A percentile compares a stretch with the other conserved stretches of the same genome.
Evolutionary conservation across 202 grass and related monocot species (phyloP).

Genomic region (Schoenoplectus triqueter): DNA sequence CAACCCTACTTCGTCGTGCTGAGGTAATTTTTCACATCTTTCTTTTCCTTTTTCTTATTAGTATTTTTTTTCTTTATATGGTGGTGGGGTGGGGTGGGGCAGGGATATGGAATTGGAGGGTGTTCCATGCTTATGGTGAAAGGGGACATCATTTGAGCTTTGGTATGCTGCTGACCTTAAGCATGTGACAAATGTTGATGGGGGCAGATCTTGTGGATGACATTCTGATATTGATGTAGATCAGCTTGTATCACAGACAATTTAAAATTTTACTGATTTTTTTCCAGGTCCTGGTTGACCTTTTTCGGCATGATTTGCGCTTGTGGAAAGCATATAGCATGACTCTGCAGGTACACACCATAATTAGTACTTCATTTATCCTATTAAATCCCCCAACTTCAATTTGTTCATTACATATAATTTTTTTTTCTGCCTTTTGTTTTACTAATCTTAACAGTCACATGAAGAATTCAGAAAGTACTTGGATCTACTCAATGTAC

Average conservation of each 20-base stretch:
- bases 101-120: too few relatives aligned
- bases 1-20: constrained; percentile 81
- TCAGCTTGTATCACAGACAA: background rate
- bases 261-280: constrained; percentile 39
- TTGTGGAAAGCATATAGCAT: constrained; percentile 94
- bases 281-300: constrained; percentile 86
- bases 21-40: constrained; percentile 58
- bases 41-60: constrained; percentile 18
- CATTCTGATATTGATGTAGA: background rate
- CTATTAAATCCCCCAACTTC: background rate
- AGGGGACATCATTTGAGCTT: too few relatives aligned
- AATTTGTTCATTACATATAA: constrained; percentile 13
- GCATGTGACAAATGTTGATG: background rate
- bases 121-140: background rate
- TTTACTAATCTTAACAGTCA: constrained; percentile 53
- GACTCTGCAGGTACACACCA: constrained; percentile 77
- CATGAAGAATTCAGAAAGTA: constrained; percentile 87
- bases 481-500: constrained; percentile 79
- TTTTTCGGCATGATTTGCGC: constrained; percentile 89
- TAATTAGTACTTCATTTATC: background rate
- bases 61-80: too few relatives aligned
- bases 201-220: background rate
- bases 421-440: background rate
- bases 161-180: too few relatives aligned
- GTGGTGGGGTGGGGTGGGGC: too few relatives aligned